Percentiles rank a stretch among this genome's conserved stretches.
phyloP scores from a whole-genome alignment of 441 rosid species.

The Corymbia calophylla region DNA sequence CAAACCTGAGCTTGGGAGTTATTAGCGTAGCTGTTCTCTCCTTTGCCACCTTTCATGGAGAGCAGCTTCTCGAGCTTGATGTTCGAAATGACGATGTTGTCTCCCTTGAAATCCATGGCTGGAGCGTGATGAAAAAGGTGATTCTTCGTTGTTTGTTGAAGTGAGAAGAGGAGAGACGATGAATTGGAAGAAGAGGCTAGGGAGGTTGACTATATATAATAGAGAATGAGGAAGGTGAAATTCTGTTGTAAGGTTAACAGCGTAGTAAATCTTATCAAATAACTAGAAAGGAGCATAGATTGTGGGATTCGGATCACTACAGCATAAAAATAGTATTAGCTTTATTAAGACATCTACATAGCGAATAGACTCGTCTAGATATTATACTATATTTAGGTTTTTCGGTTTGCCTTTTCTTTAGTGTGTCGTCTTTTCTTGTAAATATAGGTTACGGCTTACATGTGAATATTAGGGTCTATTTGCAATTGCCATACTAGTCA shows the following conservation, averaged over 20 bases:
- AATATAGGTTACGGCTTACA: background rate
- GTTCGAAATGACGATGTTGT: slow-evolving; percentile 55
- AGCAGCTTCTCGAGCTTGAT: slow-evolving; percentile 78
- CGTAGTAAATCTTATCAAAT: background rate
- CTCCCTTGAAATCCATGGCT: slow-evolving; percentile 50
- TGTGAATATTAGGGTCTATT: background rate
- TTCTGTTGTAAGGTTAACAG: background rate
- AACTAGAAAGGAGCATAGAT: background rate
- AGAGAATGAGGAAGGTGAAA: background rate
- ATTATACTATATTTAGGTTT: background rate
- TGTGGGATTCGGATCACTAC: background rate
- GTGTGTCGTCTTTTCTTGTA: background rate
- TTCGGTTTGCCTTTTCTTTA: background rate
- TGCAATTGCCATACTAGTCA: background rate
- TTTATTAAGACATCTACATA: background rate
- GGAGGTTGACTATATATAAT: background rate
- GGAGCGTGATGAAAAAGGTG: background rate
- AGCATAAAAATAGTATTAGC: background rate
- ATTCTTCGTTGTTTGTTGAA: background rate
- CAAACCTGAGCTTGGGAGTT: slow-evolving; percentile 95
- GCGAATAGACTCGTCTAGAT: background rate
- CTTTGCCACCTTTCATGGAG: slow-evolving; percentile 94
- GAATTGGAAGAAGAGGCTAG: background rate
- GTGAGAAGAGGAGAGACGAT: background rate
- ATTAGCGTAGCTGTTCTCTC: slow-evolving; percentile 84